These are phyloP conservation scores for Euphorbia schlechtendalii DNA, from an alignment of 441 rosid species.

Conservation along the genomic window DNA sequence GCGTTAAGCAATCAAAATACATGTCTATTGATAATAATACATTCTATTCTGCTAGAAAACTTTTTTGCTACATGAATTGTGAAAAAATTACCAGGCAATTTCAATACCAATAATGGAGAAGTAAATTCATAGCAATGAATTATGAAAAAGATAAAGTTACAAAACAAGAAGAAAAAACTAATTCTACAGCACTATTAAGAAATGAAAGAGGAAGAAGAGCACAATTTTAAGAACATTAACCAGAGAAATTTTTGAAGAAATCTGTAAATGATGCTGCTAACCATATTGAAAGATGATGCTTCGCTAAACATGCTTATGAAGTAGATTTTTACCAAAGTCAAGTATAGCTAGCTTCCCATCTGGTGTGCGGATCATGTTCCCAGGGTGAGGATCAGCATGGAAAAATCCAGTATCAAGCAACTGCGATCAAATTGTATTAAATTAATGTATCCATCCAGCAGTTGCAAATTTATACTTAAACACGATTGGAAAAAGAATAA, in stretches of 20 bases:
- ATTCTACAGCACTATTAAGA: neutral
- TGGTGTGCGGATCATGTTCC: conserved; percentile 94
- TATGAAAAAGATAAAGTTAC: neutral
- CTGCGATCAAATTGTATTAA: conserved; percentile 35
- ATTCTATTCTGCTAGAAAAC: neutral
- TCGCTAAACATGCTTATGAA: conserved; percentile 16
- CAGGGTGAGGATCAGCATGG: conserved; percentile 99
- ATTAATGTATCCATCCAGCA: conserved; percentile 1
- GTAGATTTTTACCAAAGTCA: conserved; percentile 70
- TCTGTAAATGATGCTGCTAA: conserved; percentile 7
- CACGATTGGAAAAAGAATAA: neutral
- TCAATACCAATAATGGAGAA: neutral
- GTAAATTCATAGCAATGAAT: neutral
- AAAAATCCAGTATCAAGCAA: conserved; percentile 95
- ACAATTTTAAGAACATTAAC: no score
- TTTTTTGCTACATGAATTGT: neutral
- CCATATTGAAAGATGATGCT: conserved; percentile 12
- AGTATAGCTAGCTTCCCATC: conserved; percentile 97
- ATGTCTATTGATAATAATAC: neutral
- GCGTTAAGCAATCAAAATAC: conserved; percentile 4
- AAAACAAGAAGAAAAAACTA: neutral
- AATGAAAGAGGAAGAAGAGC: neutral
- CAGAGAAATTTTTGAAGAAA: conserved; percentile 3
- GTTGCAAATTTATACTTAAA: conserved; percentile 1
- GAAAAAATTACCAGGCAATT: neutral